A percentile compares a stretch with the other conserved stretches of the same genome.
Conservation (phyloP, 768 basidiomycete genomes). For the Serendipita sp. region DNA sequence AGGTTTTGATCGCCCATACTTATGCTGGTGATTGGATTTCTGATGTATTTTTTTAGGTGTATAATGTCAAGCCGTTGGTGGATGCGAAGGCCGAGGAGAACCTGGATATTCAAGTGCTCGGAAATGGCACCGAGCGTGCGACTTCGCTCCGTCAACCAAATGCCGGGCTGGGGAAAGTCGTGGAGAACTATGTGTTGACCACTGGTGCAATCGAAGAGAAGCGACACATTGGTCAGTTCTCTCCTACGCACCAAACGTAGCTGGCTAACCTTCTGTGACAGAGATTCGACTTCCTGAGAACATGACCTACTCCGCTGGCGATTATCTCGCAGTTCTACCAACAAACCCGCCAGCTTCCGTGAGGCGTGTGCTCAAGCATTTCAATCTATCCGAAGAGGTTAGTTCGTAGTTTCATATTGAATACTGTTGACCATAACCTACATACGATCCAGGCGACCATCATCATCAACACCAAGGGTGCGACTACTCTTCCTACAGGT, state of each 20-base stretch:
- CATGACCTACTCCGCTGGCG: constrained; percentile 27
- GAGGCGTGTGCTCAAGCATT: constrained; percentile 24
- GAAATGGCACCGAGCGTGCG: constrained; percentile 20
- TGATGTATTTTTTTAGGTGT: background rate
- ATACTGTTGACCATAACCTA: background rate
- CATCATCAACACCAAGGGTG: constrained; percentile 23
- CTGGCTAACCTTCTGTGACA: constrained; percentile 9
- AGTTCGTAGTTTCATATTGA: background rate
- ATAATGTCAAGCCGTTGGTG: constrained; percentile 3
- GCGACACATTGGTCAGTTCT: constrained; percentile 26
- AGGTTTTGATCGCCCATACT: constrained; percentile 17
- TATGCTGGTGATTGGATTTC: constrained; percentile 10
- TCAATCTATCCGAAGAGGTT: constrained; percentile 19
- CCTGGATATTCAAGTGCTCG: background rate
- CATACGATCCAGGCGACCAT: constrained; percentile 17
- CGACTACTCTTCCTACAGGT: constrained; percentile 27
- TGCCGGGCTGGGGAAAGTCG: constrained; percentile 25
- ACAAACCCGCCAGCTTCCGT: constrained; percentile 28
- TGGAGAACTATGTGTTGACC: constrained; percentile 27
- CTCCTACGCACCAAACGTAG: background rate
- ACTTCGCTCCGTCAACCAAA: constrained; percentile 25
- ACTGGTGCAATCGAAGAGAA: constrained; percentile 26
- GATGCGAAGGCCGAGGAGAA: constrained; percentile 1
- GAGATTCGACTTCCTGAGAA: constrained; percentile 28
- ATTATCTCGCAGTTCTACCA: constrained; percentile 33